Base-by-base conservation (phyloP, 208 protist genomes). In the Leishmania braziliensis region DNA sequence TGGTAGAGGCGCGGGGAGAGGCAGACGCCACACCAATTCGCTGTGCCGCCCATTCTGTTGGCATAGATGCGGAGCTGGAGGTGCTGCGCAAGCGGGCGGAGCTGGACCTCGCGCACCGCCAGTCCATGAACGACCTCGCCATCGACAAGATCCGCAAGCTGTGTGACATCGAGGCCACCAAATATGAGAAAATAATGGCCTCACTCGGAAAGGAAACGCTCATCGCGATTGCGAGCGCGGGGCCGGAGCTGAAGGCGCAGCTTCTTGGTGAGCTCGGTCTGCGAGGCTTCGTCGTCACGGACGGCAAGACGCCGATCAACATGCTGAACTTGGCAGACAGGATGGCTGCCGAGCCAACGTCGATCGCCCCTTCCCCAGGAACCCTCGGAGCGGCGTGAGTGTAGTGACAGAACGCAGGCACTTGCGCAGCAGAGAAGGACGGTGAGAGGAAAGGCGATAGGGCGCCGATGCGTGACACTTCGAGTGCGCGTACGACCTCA, bases 191-290 rank as follows among this genome's bases (percentile, higher is more conserved):
- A 50, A 93, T 95, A 43, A 97, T 99, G 83, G 54, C 43, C 5
- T 84, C 97, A 36, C 89, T 99, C 36, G 97, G 97, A 29, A 80
- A 84, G 53, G 93, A 96, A 9, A 99, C 98, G 53, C 79, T 99
- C 72, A 77, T 85, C 29, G 90, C 89, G 5, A 95, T 99, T 23
- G 95, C 97, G 5, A 86, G 87, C 48, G 96, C 96, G 20, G 98
- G 97, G 29, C 97, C 97, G 58, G 96, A 98, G 86, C 82, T 96
- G 56, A 89, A 96, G 83, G 84, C 83, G 54, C 91, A 90, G 65
- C 83, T 98, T 62, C 88, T 98, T 53, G 79, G 88, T 36, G 90
- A 87, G 39, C 60, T 97, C 73, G 93, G 93, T n/a, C 85, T 98
- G 58, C 88, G 95, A 76, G 92, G 91, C 50, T 98, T 95, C 80